A percentile compares a stretch with the other conserved stretches of the same genome.
Conservation (phyloP, 1,139 yeast species). For the Debaryomycetaceae sp. region DNA sequence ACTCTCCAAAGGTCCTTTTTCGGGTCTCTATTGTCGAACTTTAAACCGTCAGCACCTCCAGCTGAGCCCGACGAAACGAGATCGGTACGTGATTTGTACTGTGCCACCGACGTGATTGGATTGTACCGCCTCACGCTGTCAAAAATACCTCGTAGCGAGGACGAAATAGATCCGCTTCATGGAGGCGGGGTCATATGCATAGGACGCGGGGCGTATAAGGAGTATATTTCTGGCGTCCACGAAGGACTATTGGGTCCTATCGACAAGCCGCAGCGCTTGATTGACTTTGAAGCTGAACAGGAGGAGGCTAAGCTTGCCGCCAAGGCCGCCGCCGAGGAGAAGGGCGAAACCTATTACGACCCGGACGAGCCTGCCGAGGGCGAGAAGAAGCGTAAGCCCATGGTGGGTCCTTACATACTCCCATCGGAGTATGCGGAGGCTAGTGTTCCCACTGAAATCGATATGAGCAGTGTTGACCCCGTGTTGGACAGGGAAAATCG, state of each 20-base stretch:
- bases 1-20: no score
- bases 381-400: slow-evolving; percentile 27
- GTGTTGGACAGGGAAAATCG: slow-evolving; percentile 24
- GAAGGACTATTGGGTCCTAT: slow-evolving; percentile 94
- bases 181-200: slow-evolving; percentile 86
- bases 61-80: not conserved
- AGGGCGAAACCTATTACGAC: slow-evolving; percentile 7
- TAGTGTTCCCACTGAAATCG: slow-evolving; percentile 52
- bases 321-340: slow-evolving; percentile 7
- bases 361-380: slow-evolving; percentile 10
- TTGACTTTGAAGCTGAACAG: slow-evolving; percentile 19
- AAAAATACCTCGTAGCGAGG: slow-evolving; percentile 32
- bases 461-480: slow-evolving; percentile 12
- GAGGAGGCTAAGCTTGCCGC: slow-evolving; percentile 10
- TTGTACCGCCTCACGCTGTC: slow-evolving; percentile 33
- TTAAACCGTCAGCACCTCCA: slow-evolving; percentile 6
- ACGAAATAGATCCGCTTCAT: slow-evolving; percentile 29
- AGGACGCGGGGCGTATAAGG: slow-evolving; percentile 95
- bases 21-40: slow-evolving; percentile 8
- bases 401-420: slow-evolving; percentile 52
- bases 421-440: slow-evolving; percentile 46
- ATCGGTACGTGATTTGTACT: slow-evolving; percentile 27
- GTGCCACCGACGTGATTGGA: slow-evolving; percentile 49
- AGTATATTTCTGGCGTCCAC: slow-evolving; percentile 79
- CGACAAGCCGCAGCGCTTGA: slow-evolving; percentile 41